Evolutionary conservation across 2,329 filamentous ascomycete genomes (phyloP).

Genomic region (Aspergillus pseudoglaucus): DNA sequence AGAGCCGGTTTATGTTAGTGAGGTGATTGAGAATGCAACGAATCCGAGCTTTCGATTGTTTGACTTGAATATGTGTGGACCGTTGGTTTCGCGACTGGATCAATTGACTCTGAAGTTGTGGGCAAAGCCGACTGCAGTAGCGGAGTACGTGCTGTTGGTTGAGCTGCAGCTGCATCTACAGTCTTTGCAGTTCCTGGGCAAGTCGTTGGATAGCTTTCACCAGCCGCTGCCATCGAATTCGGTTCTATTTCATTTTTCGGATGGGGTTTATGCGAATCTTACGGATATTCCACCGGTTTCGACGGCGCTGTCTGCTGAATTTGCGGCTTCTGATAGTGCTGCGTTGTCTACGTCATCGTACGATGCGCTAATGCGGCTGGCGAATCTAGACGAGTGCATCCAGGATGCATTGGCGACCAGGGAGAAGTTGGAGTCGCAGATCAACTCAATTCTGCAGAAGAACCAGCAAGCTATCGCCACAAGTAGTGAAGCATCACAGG

Average conservation of each 20-base stretch:
- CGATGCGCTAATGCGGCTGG: constrained; percentile 77
- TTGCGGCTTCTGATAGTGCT: constrained; percentile 31
- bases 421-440: constrained; percentile 68
- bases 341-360: constrained; percentile 70
- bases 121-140: constrained; percentile 53
- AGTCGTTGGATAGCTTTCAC: constrained; percentile 55
- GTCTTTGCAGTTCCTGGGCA: constrained; percentile 71
- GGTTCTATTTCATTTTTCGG: constrained; percentile 74
- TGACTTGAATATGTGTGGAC: constrained; percentile 60
- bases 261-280: constrained; percentile 76
- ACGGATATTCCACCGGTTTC: constrained; percentile 55
- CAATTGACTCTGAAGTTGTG: constrained; percentile 66
- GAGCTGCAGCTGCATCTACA: constrained; percentile 66
- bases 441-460: constrained; percentile 49
- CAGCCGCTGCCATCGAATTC: constrained; percentile 74
- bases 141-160: constrained; percentile 58
- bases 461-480: constrained; percentile 27
- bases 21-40: constrained; percentile 70
- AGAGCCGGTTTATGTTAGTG: constrained; percentile 85
- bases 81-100: constrained; percentile 59
- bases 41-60: constrained; percentile 89
- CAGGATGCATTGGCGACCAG: constrained; percentile 80
- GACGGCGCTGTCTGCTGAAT: constrained; percentile 13
- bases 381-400: constrained; percentile 82
- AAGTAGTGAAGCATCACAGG: constrained; percentile 29